Evolutionary conservation across 768 basidiomycete species (phyloP), one percentile per base, ranked within the genome.

Genomic region (Pisolithus sp.): DNA sequence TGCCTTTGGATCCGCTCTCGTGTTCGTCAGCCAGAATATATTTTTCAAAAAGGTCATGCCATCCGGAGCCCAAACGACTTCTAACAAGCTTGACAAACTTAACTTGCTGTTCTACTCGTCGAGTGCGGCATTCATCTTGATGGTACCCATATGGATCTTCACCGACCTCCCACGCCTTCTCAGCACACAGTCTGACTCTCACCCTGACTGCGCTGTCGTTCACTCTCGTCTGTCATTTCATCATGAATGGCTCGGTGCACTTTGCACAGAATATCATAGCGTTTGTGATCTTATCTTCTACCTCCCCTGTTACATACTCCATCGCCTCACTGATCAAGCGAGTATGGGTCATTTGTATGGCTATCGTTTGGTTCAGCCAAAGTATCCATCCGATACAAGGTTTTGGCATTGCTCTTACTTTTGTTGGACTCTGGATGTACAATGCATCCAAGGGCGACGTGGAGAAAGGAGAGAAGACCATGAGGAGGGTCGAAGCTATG

Each of bases 1-100:
- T 68, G 95, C 96, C 3, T 93, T 99, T 63, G 95, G 95, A 15
- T 96, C 93, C 10, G 96, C 96, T 28, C 71, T 99, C 52, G 85
- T 99, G 57, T 98, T 99, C 66, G 96, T 99, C 56, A 88, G 87
- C 59, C 94, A 93, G 57, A 99, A 99, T 70, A 98, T 99, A 61
- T 96, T 94, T 69, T 97, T 95, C 80, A 99, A 99, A 73, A 98
- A 95, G 75, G 85, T 98, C 56, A 86, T 99, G 80, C 96, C 96
- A 2, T 67, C 73, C 21, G 60, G 63, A 42, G 76, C 79, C 7
- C 76, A 76, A 48, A 62, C 71, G 5, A 71, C 73, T 20, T 69
- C 79, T 4, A 86, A 87, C 65, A 93, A 92, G 69, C 79, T 99
- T 31, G 96, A 99, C 78, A 98, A 98, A 75, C 80, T 98, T 61